Evolutionary conservation across 1,139 yeast species (phyloP).

Genomic region (Pichia sp.): DNA sequence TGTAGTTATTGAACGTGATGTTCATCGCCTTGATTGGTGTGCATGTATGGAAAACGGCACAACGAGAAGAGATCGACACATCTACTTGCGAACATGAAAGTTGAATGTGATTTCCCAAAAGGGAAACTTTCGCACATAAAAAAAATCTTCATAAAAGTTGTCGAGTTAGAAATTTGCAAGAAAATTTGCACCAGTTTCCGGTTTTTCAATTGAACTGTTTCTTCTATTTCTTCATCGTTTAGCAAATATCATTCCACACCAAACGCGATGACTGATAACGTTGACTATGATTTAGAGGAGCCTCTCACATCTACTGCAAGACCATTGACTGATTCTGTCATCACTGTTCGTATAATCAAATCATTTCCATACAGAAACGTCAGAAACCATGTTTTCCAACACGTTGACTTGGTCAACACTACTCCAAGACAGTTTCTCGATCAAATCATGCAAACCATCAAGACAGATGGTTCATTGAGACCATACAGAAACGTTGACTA

Average conservation of each 20-base stretch:
- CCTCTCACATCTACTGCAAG: constrained; percentile 69
- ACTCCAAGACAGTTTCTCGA: constrained; percentile 65
- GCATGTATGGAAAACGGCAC: no score
- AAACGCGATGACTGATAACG: constrained; percentile 2
- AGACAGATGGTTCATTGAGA: constrained; percentile 66
- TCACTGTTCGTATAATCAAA: constrained; percentile 84
- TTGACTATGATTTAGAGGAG: constrained; percentile 41
- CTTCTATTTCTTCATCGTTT: background rate
- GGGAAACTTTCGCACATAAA: background rate
- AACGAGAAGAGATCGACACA: no score
- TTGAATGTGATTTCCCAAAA: background rate
- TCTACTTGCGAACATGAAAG: background rate
- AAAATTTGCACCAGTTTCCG: no score
- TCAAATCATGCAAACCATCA: constrained; percentile 45
- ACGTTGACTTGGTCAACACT: constrained; percentile 68
- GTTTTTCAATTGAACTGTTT: no score
- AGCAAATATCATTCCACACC: no score
- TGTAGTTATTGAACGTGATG: constrained; percentile 10
- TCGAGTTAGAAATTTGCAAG: background rate
- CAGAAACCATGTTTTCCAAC: constrained; percentile 70
- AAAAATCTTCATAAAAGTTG: background rate
- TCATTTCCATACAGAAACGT: constrained; percentile 93
- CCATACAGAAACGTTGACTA: constrained; percentile 80
- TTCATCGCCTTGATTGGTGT: constrained; percentile 5
- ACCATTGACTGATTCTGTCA: constrained; percentile 65